Base-by-base conservation (phyloP, 495 filamentous ascomycete genomes). In the Delitschia confertaspora region DNA sequence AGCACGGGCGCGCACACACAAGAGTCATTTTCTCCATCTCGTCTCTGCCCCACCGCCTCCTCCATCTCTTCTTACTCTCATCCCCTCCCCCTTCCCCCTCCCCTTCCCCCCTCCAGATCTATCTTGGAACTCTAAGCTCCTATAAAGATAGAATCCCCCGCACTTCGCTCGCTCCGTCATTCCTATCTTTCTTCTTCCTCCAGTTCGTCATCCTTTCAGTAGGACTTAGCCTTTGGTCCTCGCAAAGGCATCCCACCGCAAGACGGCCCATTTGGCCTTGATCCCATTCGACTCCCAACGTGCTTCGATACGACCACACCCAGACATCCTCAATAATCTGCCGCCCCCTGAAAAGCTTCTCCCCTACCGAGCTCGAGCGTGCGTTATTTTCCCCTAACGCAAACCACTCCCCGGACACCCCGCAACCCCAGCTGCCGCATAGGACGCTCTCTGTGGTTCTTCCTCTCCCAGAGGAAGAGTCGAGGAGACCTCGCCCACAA, bases 401-500 rank as follows among this genome's bases (percentile, higher is more conserved):
- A 70, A 75, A 70, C 70, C 68, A 60, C 65, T 69, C 69, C 63
- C 63, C 58, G 55, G 69, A 68, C 60, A 53, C 59, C 68, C 71
- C 66, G 69, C 72, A 69, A 63, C 64, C 73, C 76, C 83, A 89
- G 83, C 88, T 93, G 88, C 88, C 88, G 88, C 87, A 95, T 95
- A 95, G 84, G 82, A 87, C 78, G 79, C 73, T 76, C 82, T 80
- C 75, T 79, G 73, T 76, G 81, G 79, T 87, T 89, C 88, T 95
- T 93, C 88, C 86, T 88, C 88, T 91, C 69, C 67, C 65, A 53
- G 85, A 81, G 85, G 85, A 84, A 88, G 85, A 84, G 82, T 89
- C 83, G 79, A 79, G 79, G 76, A 82, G 80, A 75, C 80, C 79
- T 80, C 75, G 81, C 78, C 80, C 80, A 53, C 51, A 56, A 79